Base-by-base conservation (phyloP, 2,329 filamentous ascomycete genomes). In the Bipolaris zeicola region DNA sequence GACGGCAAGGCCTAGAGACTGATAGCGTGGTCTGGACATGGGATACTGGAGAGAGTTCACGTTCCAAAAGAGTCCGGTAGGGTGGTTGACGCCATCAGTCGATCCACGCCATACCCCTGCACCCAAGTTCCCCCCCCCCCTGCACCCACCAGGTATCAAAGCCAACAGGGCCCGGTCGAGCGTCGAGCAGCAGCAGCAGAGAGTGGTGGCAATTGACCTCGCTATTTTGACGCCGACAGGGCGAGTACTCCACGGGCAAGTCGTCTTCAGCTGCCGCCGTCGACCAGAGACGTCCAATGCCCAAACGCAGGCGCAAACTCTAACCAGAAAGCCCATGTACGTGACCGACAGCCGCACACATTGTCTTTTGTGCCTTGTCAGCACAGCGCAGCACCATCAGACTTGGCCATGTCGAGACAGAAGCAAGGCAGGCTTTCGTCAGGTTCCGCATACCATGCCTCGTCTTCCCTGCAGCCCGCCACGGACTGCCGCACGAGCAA, bases 131-230 rank as follows among this genome's bases (percentile, higher is more conserved):
- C 55, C 51, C 47, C 58, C 63, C 54, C 54, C 51, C 47, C 58
- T n/a, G n/a, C n/a, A n/a, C n/a, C n/a, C n/a, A n/a, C 59, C 60
- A 62, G 62, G 60, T 45, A 63, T 64, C 58, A 62, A 52, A 62
- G 41, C 55, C 55, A 55, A 33, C 44, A 34, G 38, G 46, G 55
- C 47, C 42, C 39, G 36, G 43, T 51, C 10, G 20, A 14, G 20
- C 11, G 20, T 41, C 14, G 38, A 41, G 22, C 22, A 24, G 22
- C 22, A 24, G 6, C 13, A 24, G 18, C 38, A 41, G 20, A n/a
- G 2, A 22, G 38, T 41, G 38, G 38, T 41, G 38, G 38, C 38
- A 22, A 52, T 42, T 43, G 37, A 20, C 50, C 26, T 31, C 33
- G 44, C 33, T 20, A 28, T 20, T 16, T 33, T 33, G 43, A 28